phyloP scores from a whole-genome alignment of 2,329 filamentous ascomycete species.

The Ophioceras dolichostomum region DNA sequence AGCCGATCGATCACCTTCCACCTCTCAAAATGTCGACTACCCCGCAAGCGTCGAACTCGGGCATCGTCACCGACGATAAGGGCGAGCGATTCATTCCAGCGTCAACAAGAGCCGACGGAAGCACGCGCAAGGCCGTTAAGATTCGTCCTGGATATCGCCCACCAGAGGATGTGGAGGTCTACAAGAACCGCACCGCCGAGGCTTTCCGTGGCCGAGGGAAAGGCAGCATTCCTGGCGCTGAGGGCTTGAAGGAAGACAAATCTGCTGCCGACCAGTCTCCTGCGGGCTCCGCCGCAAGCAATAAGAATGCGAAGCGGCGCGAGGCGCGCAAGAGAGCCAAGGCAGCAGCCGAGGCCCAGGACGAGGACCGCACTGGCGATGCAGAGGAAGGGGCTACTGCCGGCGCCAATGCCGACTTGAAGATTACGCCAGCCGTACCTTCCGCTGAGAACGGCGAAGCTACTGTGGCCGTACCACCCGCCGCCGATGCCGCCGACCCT shows the following conservation, averaged over 20 bases:
- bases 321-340: constrained; percentile 72
- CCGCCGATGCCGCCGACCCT: constrained; percentile 38
- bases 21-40: no score
- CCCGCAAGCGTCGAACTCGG: constrained; percentile 41
- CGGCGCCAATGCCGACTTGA: constrained; percentile 12
- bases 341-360: constrained; percentile 43
- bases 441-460: no score
- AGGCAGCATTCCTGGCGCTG: constrained; percentile 65
- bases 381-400: constrained; percentile 14
- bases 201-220: constrained; percentile 65
- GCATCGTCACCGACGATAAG: constrained; percentile 67
- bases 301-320: constrained; percentile 73
- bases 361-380: constrained; percentile 43
- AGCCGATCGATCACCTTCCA: no score
- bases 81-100: constrained; percentile 85
- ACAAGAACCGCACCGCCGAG: constrained; percentile 85
- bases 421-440: no score
- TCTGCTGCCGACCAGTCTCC: constrained; percentile 17
- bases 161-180: constrained; percentile 89
- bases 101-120: constrained; percentile 76
- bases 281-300: constrained; percentile 33
- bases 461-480: constrained; percentile 12
- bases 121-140: constrained; percentile 85
- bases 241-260: constrained; percentile 38
- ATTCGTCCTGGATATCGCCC: constrained; percentile 89